Conservation (phyloP, 176 grass and related monocot genomes). For the Oryza glumipatula region DNA sequence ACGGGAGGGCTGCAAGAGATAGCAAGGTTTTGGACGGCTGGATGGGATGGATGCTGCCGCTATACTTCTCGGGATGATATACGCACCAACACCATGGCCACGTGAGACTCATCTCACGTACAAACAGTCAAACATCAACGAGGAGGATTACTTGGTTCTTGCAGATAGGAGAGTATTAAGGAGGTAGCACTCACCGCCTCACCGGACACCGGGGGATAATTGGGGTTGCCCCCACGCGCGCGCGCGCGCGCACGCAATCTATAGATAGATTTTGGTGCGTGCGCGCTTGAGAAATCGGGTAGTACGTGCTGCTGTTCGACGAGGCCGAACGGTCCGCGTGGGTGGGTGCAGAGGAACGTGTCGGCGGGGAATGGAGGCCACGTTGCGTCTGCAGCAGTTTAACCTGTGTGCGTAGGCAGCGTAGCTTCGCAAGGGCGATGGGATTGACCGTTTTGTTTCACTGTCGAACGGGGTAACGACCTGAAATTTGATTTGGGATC, state of each 20-base stretch:
- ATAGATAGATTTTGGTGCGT: too few relatives aligned
- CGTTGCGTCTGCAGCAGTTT: background rate
- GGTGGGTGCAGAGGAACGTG: background rate
- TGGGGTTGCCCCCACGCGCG: too few relatives aligned
- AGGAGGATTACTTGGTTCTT: background rate
- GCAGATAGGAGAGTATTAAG: background rate
- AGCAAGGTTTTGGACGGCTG: background rate
- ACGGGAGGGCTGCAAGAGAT: constrained; percentile 17
- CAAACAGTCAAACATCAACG: background rate
- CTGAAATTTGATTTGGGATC: too few relatives aligned
- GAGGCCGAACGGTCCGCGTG: background rate
- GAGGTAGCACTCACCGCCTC: background rate
- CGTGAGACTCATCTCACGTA: constrained; percentile 1
- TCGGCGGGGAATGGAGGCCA: background rate
- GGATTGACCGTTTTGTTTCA: constrained; percentile 6
- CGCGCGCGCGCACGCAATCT: too few relatives aligned
- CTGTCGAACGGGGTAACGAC: too few relatives aligned
- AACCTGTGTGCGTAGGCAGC: background rate
- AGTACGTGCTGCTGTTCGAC: background rate
- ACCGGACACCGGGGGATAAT: too few relatives aligned
- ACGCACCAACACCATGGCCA: background rate
- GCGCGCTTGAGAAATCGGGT: too few relatives aligned
- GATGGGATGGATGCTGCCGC: background rate
- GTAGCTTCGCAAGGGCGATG: background rate
- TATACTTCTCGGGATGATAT: constrained; percentile 4